A percentile compares a stretch with the other conserved stretches of the same genome.
phyloP scores from a whole-genome alignment of 805 yeast species.

The Candida methanosorbosa region DNA sequence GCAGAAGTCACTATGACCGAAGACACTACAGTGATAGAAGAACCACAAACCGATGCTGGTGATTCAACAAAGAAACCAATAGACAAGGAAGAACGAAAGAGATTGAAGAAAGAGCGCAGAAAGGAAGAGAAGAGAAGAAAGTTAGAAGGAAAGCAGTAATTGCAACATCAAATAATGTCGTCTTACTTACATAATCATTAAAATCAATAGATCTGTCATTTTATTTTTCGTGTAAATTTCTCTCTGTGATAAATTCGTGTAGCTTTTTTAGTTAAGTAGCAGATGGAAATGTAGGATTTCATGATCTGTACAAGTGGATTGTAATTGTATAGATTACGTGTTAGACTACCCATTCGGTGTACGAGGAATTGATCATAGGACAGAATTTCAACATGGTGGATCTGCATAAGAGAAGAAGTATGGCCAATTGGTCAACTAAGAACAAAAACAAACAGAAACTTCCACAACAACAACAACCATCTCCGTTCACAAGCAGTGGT shows the following conservation, averaged over 20 bases:
- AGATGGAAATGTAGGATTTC: too few species aligned
- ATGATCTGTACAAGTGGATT: too few species aligned
- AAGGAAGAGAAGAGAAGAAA: slow-evolving; percentile 13
- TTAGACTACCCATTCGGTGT: too few species aligned
- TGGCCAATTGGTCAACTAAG: slow-evolving; percentile 20
- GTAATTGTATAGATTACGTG: too few species aligned
- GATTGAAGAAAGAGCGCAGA: slow-evolving; percentile 18
- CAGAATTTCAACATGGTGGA: background rate
- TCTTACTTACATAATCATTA: too few species aligned
- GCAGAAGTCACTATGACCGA: background rate
- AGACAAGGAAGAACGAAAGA: slow-evolving; percentile 18
- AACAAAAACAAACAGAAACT: too few species aligned
- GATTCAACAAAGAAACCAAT: slow-evolving; percentile 2
- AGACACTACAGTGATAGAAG: slow-evolving; percentile 2
- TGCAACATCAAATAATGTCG: too few species aligned
- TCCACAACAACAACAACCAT: background rate
- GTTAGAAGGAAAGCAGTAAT: slow-evolving; percentile 2
- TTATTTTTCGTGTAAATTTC: too few species aligned
- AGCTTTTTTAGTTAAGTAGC: too few species aligned
- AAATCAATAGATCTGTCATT: too few species aligned
- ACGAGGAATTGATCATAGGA: too few species aligned
- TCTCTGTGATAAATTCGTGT: too few species aligned
- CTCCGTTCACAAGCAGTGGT: background rate
- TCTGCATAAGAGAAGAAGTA: slow-evolving; percentile 6
- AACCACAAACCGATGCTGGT: slow-evolving; percentile 1